Base-by-base conservation (phyloP, 164 flowering plant genomes). In the Tinospora cordifolia region DNA sequence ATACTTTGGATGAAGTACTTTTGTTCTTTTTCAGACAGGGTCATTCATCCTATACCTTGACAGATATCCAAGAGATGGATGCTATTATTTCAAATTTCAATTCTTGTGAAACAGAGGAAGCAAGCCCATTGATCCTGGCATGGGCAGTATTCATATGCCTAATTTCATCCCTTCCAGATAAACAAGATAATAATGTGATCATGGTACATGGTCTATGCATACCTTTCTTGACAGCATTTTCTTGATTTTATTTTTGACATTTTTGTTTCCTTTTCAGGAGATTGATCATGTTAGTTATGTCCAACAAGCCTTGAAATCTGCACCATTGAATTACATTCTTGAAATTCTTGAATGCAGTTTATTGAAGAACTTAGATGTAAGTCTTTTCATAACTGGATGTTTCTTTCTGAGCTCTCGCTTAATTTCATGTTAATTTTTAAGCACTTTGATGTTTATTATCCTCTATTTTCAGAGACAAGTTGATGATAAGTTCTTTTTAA, bases 111-210 rank as follows among this genome's bases (percentile, higher is more conserved):
- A 74, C 78, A 57, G 85, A 78, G 80, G 98, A 88, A 81, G 90
- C 87, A 14, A 92, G 92, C 8, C 94, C 92, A 5, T 79, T 93
- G 69, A 66, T 87, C 72, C 85, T 93, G 67, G 68, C 98, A 8
- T 93, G 98, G 98, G 98, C 96, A 26, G 90, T 88, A 65, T 88
- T 87, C 74, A 86, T 91, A 22, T 90, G 96, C 78, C 81, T 93
- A 58, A 40, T 88, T 75, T 80, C 82, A 46, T 86, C 98, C 62
- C 93, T 91, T 76, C 93, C 94, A 57, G 88, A 80, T 24, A 86
- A 82, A 79, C 83, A 86, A 74, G 89, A 86, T 49, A 65, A 73
- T 72, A 74, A 59, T 78, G 65, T 76, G 68, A 69, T 90, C 46
- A 76, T 77, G 93, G 97, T 90, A 83, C 40, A 71, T 74, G 34